These are phyloP conservation scores for Coprinopsis strossmayeri DNA, from an alignment of 768 basidiomycete genomes.

Conservation along the genomic window DNA sequence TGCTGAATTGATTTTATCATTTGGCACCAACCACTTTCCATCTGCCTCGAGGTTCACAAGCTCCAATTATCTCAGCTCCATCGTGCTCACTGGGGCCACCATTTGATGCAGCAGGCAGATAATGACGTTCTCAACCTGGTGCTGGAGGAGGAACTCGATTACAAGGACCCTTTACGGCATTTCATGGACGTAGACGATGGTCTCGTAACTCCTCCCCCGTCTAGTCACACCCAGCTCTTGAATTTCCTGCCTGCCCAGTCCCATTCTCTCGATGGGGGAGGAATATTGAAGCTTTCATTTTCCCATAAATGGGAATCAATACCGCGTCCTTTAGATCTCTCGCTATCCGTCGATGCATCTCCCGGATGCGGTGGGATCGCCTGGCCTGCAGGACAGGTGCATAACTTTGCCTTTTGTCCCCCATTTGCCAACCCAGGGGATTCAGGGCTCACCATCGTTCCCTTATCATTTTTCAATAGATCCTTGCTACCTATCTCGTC, in stretches of 20 bases:
- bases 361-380: conserved; percentile 90
- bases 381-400: conserved; percentile 89
- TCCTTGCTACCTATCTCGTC: conserved; percentile 71
- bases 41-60: conserved; percentile 8
- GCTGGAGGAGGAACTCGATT: conserved; percentile 48
- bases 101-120: neutral
- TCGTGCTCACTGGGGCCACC: neutral
- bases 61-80: neutral
- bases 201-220: conserved; percentile 6
- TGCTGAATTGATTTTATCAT: conserved; percentile 2
- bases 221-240: conserved; percentile 16
- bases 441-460: conserved; percentile 1
- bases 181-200: conserved; percentile 34
- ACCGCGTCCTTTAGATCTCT: conserved; percentile 31
- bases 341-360: conserved; percentile 65
- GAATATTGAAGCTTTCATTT: conserved; percentile 42
- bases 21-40: conserved; percentile 1
- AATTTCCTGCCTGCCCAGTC: conserved; percentile 48
- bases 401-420: conserved; percentile 12
- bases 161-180: conserved; percentile 55
- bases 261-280: conserved; percentile 37
- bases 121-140: conserved; percentile 25
- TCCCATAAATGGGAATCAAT: conserved; percentile 16
- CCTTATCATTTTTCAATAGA: conserved; percentile 33
- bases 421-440: conserved; percentile 8